Conservation (phyloP, 495 filamentous ascomycete genomes). For the Penicillium daleae region DNA sequence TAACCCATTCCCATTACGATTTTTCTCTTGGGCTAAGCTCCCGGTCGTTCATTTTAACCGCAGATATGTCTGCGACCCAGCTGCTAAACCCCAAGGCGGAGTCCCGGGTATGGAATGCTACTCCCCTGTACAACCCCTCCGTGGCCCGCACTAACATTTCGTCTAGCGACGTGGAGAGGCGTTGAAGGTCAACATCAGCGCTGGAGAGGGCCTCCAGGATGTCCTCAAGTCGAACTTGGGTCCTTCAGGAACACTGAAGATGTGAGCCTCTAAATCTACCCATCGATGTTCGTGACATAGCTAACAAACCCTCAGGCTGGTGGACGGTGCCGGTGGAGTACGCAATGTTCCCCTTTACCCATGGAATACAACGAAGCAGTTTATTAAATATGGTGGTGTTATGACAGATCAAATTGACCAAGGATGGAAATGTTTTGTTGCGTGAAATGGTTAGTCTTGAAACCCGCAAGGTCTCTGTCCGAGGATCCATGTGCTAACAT, state of each 20-base stretch:
- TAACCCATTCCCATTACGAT: conserved; percentile 29
- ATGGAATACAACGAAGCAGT: conserved; percentile 8
- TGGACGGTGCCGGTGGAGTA: conserved; percentile 93
- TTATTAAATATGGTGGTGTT: conserved; percentile 21
- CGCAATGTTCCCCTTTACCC: conserved; percentile 36
- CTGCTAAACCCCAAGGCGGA: conserved; percentile 98
- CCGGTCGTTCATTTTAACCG: conserved; percentile 31
- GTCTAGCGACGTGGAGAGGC: conserved; percentile 90
- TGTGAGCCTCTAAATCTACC: conserved; percentile 56
- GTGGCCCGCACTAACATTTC: conserved; percentile 44
- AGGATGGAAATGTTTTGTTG: conserved; percentile 95
- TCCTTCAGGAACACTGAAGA: conserved; percentile 93
- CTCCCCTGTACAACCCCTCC: conserved; percentile 20
- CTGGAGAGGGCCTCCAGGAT: conserved; percentile 93
- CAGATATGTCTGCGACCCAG: conserved; percentile 75
- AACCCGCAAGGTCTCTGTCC: neutral
- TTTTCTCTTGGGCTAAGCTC: conserved; percentile 30
- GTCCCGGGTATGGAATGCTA: conserved; percentile 69
- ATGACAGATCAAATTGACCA: conserved; percentile 93
- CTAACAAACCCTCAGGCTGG: conserved; percentile 66
- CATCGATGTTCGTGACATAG: conserved; percentile 21
- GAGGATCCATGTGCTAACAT: conserved; percentile 38
- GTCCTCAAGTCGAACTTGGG: conserved; percentile 96
- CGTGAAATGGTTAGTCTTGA: conserved; percentile 82
- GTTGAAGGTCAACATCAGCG: conserved; percentile 92